These are phyloP conservation scores for Guyanaporus albipodus DNA, from an alignment of 768 basidiomycete genomes.

Conservation along the genomic window DNA sequence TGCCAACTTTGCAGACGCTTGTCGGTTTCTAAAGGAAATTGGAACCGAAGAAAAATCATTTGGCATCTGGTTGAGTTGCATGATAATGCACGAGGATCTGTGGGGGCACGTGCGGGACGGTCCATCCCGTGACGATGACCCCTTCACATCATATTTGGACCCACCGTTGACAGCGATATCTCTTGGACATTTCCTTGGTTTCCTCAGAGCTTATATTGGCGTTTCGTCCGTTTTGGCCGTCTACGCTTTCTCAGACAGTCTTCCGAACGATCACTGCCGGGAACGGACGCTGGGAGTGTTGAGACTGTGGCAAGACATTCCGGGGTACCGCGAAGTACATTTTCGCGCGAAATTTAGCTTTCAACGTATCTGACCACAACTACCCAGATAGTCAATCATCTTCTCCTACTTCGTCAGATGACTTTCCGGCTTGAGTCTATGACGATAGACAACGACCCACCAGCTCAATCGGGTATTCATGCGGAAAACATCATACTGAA, in stretches of 20 bases:
- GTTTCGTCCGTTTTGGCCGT: constrained; percentile 64
- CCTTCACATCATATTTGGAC: constrained; percentile 40
- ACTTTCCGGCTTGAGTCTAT: constrained; percentile 71
- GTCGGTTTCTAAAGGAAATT: constrained; percentile 54
- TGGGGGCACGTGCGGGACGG: constrained; percentile 23
- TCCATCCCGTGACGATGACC: constrained; percentile 19
- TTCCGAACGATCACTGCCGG: constrained; percentile 59
- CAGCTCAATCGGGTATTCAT: constrained; percentile 58
- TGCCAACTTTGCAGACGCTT: constrained; percentile 48
- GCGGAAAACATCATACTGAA: constrained; percentile 66
- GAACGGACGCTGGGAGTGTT: constrained; percentile 62
- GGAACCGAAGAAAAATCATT: constrained; percentile 61
- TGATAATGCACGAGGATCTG: constrained; percentile 57
- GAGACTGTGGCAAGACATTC: constrained; percentile 36
- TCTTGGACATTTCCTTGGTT: constrained; percentile 58
- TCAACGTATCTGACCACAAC: constrained; percentile 4
- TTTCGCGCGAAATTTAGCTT: constrained; percentile 9
- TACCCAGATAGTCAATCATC: constrained; percentile 67
- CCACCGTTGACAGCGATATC: constrained; percentile 27
- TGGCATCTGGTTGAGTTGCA: constrained; percentile 70
- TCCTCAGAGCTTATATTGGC: constrained; percentile 65
- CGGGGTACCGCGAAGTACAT: constrained; percentile 70
- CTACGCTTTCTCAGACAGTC: constrained; percentile 77
- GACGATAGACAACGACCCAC: constrained; percentile 57
- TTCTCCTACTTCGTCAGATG: constrained; percentile 68